These are phyloP conservation scores for Rasamsonia emersonii DNA, from an alignment of 2,329 filamentous ascomycete genomes.

Conservation along the genomic window DNA sequence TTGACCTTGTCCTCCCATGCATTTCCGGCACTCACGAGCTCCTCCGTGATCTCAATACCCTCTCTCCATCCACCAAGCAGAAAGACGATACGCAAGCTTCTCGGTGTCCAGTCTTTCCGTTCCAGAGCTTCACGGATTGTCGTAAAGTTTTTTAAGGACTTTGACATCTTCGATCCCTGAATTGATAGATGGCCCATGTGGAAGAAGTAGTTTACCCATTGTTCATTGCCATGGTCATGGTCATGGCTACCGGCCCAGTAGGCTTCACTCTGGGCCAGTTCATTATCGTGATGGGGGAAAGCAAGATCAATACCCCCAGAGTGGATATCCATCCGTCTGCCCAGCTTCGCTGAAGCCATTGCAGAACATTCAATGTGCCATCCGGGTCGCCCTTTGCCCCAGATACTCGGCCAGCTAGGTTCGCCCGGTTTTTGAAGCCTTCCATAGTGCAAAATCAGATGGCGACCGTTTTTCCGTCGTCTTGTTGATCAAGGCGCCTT, in stretches of 20 bases:
- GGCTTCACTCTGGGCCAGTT: conserved; percentile 83
- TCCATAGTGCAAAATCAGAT: conserved; percentile 90
- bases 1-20: conserved; percentile 75
- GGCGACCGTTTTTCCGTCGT: conserved; percentile 61
- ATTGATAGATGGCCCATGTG: conserved; percentile 93
- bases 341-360: conserved; percentile 87
- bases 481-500: conserved; percentile 63
- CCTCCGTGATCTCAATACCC: conserved; percentile 80
- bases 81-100: conserved; percentile 77
- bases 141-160: conserved; percentile 90
- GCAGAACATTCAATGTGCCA: conserved; percentile 98
- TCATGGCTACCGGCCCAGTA: conserved; percentile 51
- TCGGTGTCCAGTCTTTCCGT: conserved; percentile 62
- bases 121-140: conserved; percentile 77
- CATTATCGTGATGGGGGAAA: conserved; percentile 90
- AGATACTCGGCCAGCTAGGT: conserved; percentile 79
- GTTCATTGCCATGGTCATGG: conserved; percentile 32
- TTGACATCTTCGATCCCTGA: conserved; percentile 89
- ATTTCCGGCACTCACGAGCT: conserved; percentile 64
- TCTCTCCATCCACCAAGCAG: conserved; percentile 84
- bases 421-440: conserved; percentile 85
- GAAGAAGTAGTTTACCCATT: conserved; percentile 93
- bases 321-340: conserved; percentile 80
- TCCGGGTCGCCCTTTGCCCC: conserved; percentile 80
- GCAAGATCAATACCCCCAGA: conserved; percentile 85